Base-by-base conservation (phyloP, 1,284 basidiomycete species). In the Ustilago crameri region DNA sequence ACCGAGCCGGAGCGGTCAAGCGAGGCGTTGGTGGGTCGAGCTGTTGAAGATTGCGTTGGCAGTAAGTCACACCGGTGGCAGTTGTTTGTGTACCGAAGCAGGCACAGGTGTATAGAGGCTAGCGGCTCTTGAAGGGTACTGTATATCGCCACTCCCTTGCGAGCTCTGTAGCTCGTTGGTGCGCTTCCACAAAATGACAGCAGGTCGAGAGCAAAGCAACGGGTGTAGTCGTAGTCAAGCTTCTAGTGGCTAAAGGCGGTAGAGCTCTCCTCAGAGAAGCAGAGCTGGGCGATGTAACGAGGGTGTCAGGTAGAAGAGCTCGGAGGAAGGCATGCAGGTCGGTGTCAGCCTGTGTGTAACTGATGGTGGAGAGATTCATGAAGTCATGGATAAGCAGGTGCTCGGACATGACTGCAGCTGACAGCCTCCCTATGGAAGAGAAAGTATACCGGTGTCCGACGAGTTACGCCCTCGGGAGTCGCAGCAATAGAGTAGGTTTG, bases 271-370 rank as follows among this genome's bases (percentile, higher is more conserved):
- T 30, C 30, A 30, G 30, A 5, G 12, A 12, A 12, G 30, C 30
- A 12, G 5, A 12, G 30, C 30, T 12, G 30, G 5, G 30, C 30
- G 30, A 30, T 30, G 7, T 30, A 12, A 12, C 30, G 30, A 30
- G 30, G 12, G 30, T 12, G 30, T 30, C 7, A 12, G 5, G 30
- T 7, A 12, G 30, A 30, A 55, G 38, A 66, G 57, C 63, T 66
- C 57, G 63, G 63, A 18, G 56, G 52, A 49, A 34, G 35, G 49
- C 51, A 66, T 66, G 63, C 63, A 49, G 52, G 43, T 66, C 63
- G 63, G 63, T 52, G 52, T 66, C 49, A 40, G 56, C n/a, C 38
- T 40, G 34, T 22, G 55, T 34, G 9, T 35, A 20, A 27, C 27
- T 55, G 52, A 34, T 42, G 32, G 37, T 24, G 7, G 14, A 55